Conservation (phyloP, 2,329 filamentous ascomycete species). For the Fusarium sororula region DNA sequence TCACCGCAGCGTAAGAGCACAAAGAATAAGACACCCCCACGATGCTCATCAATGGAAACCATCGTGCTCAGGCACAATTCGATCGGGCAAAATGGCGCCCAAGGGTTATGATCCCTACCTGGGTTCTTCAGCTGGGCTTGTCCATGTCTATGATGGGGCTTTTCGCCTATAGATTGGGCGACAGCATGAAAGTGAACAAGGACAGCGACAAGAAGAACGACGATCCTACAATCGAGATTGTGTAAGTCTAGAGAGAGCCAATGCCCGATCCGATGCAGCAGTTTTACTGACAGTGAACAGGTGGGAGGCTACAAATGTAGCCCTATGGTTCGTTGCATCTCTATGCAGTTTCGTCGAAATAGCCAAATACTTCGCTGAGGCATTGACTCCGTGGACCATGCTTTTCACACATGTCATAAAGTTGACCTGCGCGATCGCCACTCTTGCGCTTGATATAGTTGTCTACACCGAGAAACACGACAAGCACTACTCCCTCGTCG, state of each 20-base stretch:
- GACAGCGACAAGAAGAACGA: conserved; percentile 51
- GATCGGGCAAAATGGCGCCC: conserved; percentile 62
- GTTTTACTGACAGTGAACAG: conserved; percentile 44
- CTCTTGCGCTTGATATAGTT: conserved; percentile 61
- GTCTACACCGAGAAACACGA: conserved; percentile 58
- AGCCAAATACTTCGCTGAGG: conserved; percentile 57
- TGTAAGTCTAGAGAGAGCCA: conserved; percentile 52
- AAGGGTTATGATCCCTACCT: conserved; percentile 58
- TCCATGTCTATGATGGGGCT: conserved; percentile 59
- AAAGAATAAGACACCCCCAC: neutral
- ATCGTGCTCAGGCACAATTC: conserved; percentile 63
- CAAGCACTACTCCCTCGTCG: conserved; percentile 58
- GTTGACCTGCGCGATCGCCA: conserved; percentile 55
- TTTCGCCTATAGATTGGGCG: conserved; percentile 62
- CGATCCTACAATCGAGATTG: conserved; percentile 58
- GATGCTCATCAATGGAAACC: conserved; percentile 48
- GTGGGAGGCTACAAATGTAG: conserved; percentile 64
- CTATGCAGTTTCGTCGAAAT: conserved; percentile 59
- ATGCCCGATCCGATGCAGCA: neutral
- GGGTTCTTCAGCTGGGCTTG: conserved; percentile 59
- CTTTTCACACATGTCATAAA: conserved; percentile 62
- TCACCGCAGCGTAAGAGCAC: neutral
- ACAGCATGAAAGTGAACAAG: conserved; percentile 55
- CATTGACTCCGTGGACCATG: conserved; percentile 64
- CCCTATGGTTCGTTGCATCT: conserved; percentile 57